A percentile compares a stretch with the other conserved stretches of the same genome.
phyloP scores from a whole-genome alignment of 352 stramenopile genomes.

The Globisporangium takayamanum region DNA sequence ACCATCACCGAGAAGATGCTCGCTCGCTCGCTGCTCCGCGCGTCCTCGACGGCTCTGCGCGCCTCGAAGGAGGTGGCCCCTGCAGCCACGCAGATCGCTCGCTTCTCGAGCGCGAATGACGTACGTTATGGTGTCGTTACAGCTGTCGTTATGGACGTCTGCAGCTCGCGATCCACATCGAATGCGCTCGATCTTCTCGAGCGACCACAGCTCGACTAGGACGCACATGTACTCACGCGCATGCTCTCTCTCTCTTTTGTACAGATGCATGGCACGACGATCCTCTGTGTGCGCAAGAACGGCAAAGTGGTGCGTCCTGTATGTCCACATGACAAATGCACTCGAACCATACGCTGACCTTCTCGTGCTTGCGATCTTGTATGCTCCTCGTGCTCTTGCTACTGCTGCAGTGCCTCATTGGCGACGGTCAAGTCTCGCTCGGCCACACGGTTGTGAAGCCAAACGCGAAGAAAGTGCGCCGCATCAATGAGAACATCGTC shows the following conservation, averaged over 20 bases:
- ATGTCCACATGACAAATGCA: not conserved
- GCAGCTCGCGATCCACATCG: not conserved
- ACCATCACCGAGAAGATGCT: slow-evolving; percentile 31
- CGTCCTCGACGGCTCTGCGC: slow-evolving; percentile 8
- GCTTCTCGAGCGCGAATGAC: slow-evolving; percentile 52
- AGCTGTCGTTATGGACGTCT: not conserved
- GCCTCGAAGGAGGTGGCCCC: slow-evolving; percentile 11
- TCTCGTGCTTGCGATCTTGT: not conserved
- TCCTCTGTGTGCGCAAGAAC: slow-evolving; percentile 97
- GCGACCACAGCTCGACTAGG: not conserved
- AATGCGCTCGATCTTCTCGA: not conserved
- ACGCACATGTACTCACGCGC: not conserved
- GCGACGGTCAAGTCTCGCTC: slow-evolving; percentile 97
- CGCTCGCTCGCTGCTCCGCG: slow-evolving; percentile 51
- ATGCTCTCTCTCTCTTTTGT: not conserved
- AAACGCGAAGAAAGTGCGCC: slow-evolving; percentile 97
- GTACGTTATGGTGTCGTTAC: slow-evolving; percentile 16
- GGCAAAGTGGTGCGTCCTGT: slow-evolving; percentile 90
- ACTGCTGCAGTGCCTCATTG: slow-evolving; percentile 86
- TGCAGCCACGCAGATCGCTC: slow-evolving; percentile 15
- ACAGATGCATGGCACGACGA: slow-evolving; percentile 95
- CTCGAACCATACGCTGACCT: not conserved
- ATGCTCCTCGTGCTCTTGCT: not conserved
- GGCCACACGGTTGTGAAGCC: slow-evolving; percentile 95
- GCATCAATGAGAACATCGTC: slow-evolving; percentile 93